Percentiles rank a stretch among this genome's conserved stretches.
Evolutionary conservation across 345 rosid species (phyloP).

Genomic region (Bruguiera sexangula): DNA sequence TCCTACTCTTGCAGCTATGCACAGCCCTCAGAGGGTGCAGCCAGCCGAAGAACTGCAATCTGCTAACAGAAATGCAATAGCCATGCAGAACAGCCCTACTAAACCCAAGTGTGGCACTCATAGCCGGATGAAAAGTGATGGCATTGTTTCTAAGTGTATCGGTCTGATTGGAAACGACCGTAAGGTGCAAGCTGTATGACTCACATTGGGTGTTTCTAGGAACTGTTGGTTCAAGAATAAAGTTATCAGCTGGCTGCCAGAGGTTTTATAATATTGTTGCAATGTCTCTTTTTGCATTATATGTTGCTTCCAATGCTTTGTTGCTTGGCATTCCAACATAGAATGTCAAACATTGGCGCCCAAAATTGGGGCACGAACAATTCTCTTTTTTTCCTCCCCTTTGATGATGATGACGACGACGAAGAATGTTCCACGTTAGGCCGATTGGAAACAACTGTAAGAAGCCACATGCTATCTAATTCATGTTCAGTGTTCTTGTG

Average conservation of each 20-base stretch:
- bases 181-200: constrained; percentile 27
- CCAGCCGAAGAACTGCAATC: constrained; percentile 31
- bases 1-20: constrained; percentile 38
- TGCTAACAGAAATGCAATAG: constrained; percentile 34
- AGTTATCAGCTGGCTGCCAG: constrained; percentile 3
- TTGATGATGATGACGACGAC: too few relatives aligned
- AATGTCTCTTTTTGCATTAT: neutral
- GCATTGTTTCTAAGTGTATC: constrained; percentile 62
- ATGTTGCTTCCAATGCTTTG: neutral
- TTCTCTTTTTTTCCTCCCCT: too few relatives aligned
- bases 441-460: neutral
- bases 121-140: constrained; percentile 60
- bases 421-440: neutral
- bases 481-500: neutral
- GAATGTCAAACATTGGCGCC: constrained; percentile 7
- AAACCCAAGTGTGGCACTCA: constrained; percentile 40
- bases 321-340: constrained; percentile 7
- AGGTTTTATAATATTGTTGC: neutral
- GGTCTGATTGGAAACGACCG: constrained; percentile 37
- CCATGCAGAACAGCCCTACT: constrained; percentile 30
- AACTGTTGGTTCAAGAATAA: neutral
- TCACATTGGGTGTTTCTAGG: too few relatives aligned
- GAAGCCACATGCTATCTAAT: neutral
- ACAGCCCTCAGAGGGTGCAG: constrained; percentile 17
- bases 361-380: neutral